Percentiles rank a stretch among this genome's conserved stretches.
Evolutionary conservation across 225 moss, liverwort and hornwort genomes (phyloP).

Genomic region (Thuidium tamariscinum): DNA sequence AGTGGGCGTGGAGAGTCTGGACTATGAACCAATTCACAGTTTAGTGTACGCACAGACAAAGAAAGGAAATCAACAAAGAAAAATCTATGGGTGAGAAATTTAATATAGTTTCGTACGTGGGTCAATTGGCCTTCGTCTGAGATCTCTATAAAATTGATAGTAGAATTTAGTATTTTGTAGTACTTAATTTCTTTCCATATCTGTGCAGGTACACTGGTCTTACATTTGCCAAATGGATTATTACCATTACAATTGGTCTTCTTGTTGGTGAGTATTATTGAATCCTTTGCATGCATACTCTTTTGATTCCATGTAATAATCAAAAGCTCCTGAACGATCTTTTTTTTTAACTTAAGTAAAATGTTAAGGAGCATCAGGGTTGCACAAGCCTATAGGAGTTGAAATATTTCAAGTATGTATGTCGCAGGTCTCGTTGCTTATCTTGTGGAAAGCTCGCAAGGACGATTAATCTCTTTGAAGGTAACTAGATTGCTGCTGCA

Average conservation of each 20-base stretch:
- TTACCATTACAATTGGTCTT: slow-evolving; percentile 65
- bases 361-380: background rate
- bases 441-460: slow-evolving; percentile 56
- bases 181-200: background rate
- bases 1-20: slow-evolving; percentile 63
- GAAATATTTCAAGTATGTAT: background rate
- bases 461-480: slow-evolving; percentile 46
- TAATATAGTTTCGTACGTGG: background rate
- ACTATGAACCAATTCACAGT: slow-evolving; percentile 79
- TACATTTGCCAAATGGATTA: slow-evolving; percentile 77
- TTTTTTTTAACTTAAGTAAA: background rate
- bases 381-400: background rate
- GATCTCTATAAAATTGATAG: background rate
- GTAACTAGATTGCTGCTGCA: slow-evolving; percentile 6
- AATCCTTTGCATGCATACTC: background rate
- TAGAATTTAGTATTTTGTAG: background rate
- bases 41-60: slow-evolving; percentile 38
- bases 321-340: background rate
- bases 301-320: background rate
- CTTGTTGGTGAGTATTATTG: slow-evolving; percentile 42
- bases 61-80: slow-evolving; percentile 29
- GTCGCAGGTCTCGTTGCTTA: slow-evolving; percentile 70
- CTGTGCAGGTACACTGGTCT: slow-evolving; percentile 67
- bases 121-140: background rate
- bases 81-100: slow-evolving; percentile 52